A percentile compares a stretch with the other conserved stretches of the same genome.
These are phyloP conservation scores for Kurtzmaniella quercitrusa DNA, from an alignment of 1,139 yeast species.

Conservation along the genomic window DNA sequence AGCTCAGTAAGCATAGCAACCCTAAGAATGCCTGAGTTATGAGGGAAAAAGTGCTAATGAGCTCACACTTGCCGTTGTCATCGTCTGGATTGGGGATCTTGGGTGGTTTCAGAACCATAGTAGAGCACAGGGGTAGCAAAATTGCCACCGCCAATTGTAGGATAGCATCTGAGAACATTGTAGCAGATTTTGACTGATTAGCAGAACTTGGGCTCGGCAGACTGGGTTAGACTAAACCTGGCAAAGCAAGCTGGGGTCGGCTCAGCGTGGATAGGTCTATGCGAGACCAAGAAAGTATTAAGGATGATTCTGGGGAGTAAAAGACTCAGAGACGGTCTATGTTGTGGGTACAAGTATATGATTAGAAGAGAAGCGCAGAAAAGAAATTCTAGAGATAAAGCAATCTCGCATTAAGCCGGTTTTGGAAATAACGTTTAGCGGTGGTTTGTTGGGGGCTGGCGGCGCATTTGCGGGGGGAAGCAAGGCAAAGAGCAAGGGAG, in stretches of 20 bases:
- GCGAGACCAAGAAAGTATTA: no score
- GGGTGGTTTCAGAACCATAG: background rate
- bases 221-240: no score
- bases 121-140: background rate
- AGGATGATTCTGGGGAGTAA: no score
- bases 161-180: background rate
- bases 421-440: background rate
- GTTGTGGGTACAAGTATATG: background rate
- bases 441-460: background rate
- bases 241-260: no score
- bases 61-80: slow-evolving; percentile 45
- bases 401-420: background rate
- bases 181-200: background rate
- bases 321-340: background rate
- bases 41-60: slow-evolving; percentile 69
- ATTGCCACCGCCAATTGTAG: background rate
- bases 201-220: no score
- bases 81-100: slow-evolving; percentile 6
- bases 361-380: background rate
- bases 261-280: no score
- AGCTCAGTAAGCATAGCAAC: slow-evolving; percentile 64
- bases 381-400: background rate
- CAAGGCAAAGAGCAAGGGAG: background rate
- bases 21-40: slow-evolving; percentile 68
- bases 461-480: background rate